Percentiles rank a stretch among this genome's conserved stretches.
Evolutionary conservation across 169 alveolate genomes (phyloP).

Genomic region (Plasmodium ovale): DNA sequence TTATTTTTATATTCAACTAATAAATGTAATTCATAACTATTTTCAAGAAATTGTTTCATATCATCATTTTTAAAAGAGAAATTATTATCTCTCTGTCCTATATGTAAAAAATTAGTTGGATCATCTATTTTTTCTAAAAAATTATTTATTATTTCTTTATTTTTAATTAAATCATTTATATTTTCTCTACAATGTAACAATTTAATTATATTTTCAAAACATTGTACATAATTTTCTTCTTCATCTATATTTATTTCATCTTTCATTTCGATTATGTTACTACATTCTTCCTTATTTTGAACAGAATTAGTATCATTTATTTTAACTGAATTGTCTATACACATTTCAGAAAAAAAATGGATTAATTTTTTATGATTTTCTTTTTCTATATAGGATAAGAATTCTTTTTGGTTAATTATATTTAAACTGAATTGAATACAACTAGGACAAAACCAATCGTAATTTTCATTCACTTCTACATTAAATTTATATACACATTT

Average conservation of each 20-base stretch:
- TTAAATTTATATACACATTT: conserved; percentile 59
- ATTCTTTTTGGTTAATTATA: conserved; percentile 56
- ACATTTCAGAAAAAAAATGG: conserved; percentile 13
- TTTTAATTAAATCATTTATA: conserved; percentile 32
- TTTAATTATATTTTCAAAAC: conserved; percentile 22
- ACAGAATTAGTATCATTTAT: neutral
- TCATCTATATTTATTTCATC: neutral
- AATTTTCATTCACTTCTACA: conserved; percentile 65
- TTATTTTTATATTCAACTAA: conserved; percentile 65
- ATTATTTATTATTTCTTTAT: conserved; percentile 13
- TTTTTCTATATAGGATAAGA: conserved; percentile 29
- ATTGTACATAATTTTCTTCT: neutral
- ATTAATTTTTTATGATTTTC: conserved; percentile 50
- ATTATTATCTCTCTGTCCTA: neutral
- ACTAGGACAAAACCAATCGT: conserved; percentile 73
- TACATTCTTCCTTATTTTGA: neutral
- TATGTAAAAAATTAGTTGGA: conserved; percentile 18
- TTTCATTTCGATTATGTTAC: neutral
- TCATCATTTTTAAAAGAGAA: conserved; percentile 8
- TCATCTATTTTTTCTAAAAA: conserved; percentile 24
- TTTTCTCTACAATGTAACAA: conserved; percentile 42
- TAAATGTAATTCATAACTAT: conserved; percentile 56
- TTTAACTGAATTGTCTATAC: conserved; percentile 1
- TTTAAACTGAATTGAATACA: conserved; percentile 57
- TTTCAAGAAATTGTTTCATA: conserved; percentile 12